Percentiles rank a stretch among this genome's conserved stretches.
Conservation (phyloP, 2,329 filamentous ascomycete genomes). For the Bipolaris cookei region DNA sequence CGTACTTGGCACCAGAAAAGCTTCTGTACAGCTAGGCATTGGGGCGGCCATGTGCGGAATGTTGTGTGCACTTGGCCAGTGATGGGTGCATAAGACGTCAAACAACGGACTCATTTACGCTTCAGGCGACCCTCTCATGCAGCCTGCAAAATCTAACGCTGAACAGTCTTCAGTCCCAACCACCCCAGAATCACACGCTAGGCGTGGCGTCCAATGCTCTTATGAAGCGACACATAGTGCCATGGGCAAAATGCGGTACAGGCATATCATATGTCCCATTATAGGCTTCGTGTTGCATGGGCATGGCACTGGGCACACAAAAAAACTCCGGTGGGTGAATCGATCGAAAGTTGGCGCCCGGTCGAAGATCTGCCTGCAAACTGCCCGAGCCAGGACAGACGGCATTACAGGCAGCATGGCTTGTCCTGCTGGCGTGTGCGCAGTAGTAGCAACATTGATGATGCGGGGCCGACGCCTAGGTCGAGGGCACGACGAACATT, state of each 20-base stretch:
- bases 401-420: slow-evolving; percentile 36
- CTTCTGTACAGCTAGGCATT: slow-evolving; percentile 12
- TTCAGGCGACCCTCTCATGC: slow-evolving; percentile 29
- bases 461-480: slow-evolving; percentile 38
- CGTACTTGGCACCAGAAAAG: slow-evolving; percentile 10
- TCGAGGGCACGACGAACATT: slow-evolving; percentile 31
- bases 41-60: slow-evolving; percentile 2
- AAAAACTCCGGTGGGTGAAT: slow-evolving; percentile 47
- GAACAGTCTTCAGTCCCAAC: slow-evolving; percentile 25
- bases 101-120: slow-evolving; percentile 38
- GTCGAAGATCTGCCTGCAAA: slow-evolving; percentile 46
- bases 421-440: slow-evolving; percentile 18
- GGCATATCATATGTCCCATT: slow-evolving; percentile 29
- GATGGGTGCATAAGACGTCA: slow-evolving; percentile 25
- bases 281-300: slow-evolving; percentile 32
- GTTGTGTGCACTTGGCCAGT: slow-evolving; percentile 11
- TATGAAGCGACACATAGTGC: slow-evolving; percentile 28
- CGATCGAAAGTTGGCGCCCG: slow-evolving; percentile 40
- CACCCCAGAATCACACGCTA: slow-evolving; percentile 29
- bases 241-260: slow-evolving; percentile 32
- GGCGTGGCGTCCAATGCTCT: slow-evolving; percentile 36
- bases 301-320: slow-evolving; percentile 26
- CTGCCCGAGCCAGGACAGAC: slow-evolving; percentile 35
- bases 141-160: slow-evolving; percentile 28
- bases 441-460: slow-evolving; percentile 24